phyloP scores from a whole-genome alignment of 176 grass and related monocot genomes.

The Bonia amplexicaulis region DNA sequence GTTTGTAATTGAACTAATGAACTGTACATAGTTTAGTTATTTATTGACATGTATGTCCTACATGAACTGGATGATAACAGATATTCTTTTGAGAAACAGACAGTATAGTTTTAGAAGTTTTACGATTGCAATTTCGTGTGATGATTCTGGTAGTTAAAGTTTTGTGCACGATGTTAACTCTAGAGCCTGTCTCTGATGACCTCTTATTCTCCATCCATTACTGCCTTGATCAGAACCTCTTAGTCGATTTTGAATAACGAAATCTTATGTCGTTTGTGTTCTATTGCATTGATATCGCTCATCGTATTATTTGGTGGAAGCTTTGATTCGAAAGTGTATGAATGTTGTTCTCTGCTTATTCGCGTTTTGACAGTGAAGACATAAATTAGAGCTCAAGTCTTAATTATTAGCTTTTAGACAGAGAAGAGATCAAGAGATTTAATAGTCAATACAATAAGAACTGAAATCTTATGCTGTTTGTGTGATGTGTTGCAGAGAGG shows the following conservation, averaged over 20 bases:
- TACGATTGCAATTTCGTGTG: not conserved
- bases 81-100: not conserved
- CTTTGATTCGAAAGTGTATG: no score
- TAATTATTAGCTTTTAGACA: no score
- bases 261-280: no score
- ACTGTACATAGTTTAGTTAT: not conserved
- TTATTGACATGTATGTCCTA: not conserved
- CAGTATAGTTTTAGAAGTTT: not conserved
- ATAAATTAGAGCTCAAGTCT: no score
- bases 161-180: not conserved
- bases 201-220: not conserved
- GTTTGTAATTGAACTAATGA: not conserved
- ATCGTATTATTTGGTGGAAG: no score
- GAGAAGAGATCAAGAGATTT: no score
- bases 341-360: no score
- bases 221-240: not conserved
- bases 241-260: not conserved
- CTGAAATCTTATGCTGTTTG: not conserved
- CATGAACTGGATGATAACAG: not conserved
- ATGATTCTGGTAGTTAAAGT: not conserved
- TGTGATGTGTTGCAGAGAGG: constrained; percentile 51
- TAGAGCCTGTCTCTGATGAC: not conserved
- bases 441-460: no score
- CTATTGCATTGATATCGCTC: no score
- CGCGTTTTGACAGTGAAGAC: no score